Evolutionary conservation across 371 early-diverging fungal species (phyloP).

Genomic region (Rhizopus stolonifer): DNA sequence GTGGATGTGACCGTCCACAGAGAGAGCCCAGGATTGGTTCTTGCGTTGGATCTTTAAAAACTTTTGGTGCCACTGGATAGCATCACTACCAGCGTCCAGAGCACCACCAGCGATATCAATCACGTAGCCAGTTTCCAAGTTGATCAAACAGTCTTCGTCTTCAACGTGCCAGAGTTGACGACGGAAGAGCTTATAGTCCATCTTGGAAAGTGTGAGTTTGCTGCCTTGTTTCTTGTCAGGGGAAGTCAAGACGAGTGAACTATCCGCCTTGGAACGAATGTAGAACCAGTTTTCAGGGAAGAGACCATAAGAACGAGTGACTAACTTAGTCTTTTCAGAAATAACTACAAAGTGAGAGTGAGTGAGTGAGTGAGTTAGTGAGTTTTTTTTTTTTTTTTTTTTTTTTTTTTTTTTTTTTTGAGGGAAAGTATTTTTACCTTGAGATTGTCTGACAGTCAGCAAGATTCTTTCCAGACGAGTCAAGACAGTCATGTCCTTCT

Average conservation of each 20-base stretch:
- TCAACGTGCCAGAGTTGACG: constrained; percentile 57
- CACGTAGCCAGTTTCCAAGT: constrained; percentile 48
- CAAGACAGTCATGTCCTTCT: constrained; percentile 27
- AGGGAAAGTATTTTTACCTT: constrained; percentile 2
- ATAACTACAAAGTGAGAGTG: not conserved
- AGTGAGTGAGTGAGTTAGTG: not conserved
- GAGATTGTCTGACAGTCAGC: constrained; percentile 17
- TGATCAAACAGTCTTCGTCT: constrained; percentile 50
- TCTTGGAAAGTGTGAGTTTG: constrained; percentile 28
- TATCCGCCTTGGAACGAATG: constrained; percentile 37
- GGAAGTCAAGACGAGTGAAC: constrained; percentile 32
- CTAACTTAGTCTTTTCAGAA: constrained; percentile 24
- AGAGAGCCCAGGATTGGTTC: constrained; percentile 47
- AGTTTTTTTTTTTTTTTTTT: too few relatives aligned
- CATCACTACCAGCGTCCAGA: constrained; percentile 25
- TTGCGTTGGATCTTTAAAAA: constrained; percentile 32
- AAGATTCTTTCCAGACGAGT: constrained; percentile 29
- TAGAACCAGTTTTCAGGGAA: constrained; percentile 50
- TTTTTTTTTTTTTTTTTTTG: too few relatives aligned
- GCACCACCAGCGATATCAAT: constrained; percentile 53
- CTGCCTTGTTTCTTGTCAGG: constrained; percentile 27
- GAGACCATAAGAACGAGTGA: constrained; percentile 32
- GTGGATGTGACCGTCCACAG: constrained; percentile 46
- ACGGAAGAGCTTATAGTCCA: constrained; percentile 40
- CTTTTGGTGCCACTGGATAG: constrained; percentile 40